Evolutionary conservation across 140 eudicot species (phyloP), one percentile per base, ranked within the genome.

Genomic region (Ambrosia hybrid): DNA sequence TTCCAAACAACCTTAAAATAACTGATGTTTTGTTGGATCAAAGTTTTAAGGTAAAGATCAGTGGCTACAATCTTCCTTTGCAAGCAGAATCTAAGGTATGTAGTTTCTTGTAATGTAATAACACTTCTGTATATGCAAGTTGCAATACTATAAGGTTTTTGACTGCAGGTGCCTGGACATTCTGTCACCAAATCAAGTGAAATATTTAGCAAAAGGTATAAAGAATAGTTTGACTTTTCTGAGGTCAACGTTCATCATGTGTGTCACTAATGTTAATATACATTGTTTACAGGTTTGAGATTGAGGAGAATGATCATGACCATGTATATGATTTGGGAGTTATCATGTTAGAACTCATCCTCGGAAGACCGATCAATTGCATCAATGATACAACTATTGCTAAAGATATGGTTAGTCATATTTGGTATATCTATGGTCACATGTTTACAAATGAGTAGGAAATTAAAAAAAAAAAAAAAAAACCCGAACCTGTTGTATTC

Each of bases 241-340:
- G 1, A 5, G 43, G 10, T 45, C 51, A 12, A 56, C 26, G 8
- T 39, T 39, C 45, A 2, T 46, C 13, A 9, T 46, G 13, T 9
- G 52, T 46, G 13, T 46, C 52, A 10, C 3, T 7, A 46, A 39
- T 39, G 17, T 4, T 8, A 3, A 9, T 46, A 6, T 3, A 26
- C 62, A 4, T 0, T 45, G n/a, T 9, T 38, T 78, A 53, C 78
- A 89, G 91, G 76, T 75, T 74, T 74, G 85, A 65, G 52, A 21
- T 56, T 3, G 85, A 80, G 74, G 83, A 82, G 57, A 81, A 84
- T 68, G 80, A 77, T 43, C 85, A 82, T 67, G 92, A 84, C 69
- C 93, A 86, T 73, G 82, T 84, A 1, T 80, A 82, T 48, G 90
- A 86, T 73, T 75, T 82, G 70, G 96, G 96, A 67, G 96, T 89